Base-by-base conservation (phyloP, 495 filamentous ascomycete genomes). In the Amorphotheca resinae region DNA sequence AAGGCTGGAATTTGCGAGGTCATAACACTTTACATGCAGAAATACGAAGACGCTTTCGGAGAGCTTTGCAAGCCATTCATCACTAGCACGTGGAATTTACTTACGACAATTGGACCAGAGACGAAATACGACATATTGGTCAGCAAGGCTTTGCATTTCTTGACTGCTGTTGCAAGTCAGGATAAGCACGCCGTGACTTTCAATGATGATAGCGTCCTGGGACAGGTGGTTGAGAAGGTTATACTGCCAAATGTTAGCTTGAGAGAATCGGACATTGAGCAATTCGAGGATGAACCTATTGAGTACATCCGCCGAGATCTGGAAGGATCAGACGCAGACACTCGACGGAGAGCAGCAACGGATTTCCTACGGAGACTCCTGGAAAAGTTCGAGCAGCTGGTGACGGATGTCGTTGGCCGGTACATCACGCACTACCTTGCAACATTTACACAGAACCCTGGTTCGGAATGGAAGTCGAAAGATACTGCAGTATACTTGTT, bases 271-370 rank as follows among this genome's bases (percentile, higher is more conserved):
- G 93, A 99, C 45, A 77, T 93, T 46, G 93, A 99, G 57, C 69
- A 93, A 26, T 95, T 96, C 51, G 93, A 96, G 57, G 93, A 99
- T 54, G 93, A 99, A 59, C 93, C 93, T 2, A 95, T 99, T 57
- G 93, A 99, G 58, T 99, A 93, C 61, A 96, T 96, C 54, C 72
- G 93, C 40, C 77, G 87, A 47, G 89, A 99, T 59, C 71, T 99
- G 12, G 93, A 99, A 60, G 93, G 93, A 16, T 94, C 88, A 1
- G 93, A 96, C 56, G 87, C 80, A 39, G 93, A 96, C 49, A 96
- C 93, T 3, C 69, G 93, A 49, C 73, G 93, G 45, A 72, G 89
- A 53, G 86, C 88, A 36, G 86, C 93, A 2, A 96, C 89, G 2
- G 88, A 95, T 59, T 96, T 99, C 64, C 63, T 96, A 34, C 73